phyloP scores from a whole-genome alignment of 1,139 yeast species.

The Saccharomyces pastorianus region DNA sequence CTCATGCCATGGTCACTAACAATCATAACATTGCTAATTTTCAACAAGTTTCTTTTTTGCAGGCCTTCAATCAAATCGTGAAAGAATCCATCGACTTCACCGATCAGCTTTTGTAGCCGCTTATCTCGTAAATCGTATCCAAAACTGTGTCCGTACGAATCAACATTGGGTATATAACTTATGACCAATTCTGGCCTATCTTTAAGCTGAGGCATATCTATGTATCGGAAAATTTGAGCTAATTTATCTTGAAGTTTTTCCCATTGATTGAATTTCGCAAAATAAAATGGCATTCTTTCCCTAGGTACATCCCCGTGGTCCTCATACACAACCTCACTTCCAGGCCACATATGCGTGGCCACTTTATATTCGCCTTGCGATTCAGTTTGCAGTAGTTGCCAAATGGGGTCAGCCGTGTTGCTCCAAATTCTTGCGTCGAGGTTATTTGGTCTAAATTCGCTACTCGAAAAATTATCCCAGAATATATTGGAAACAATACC shows the following conservation, averaged over 20 bases:
- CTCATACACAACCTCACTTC: slow-evolving; percentile 62
- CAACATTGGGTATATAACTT: slow-evolving; percentile 75
- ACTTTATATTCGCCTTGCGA: slow-evolving; percentile 37
- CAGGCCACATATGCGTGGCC: slow-evolving; percentile 97
- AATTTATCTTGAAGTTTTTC: slow-evolving; percentile 54
- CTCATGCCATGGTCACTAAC: slow-evolving; percentile 95
- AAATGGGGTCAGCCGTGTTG: slow-evolving; percentile 74
- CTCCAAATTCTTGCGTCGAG: slow-evolving; percentile 45
- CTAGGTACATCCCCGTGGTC: slow-evolving; percentile 26
- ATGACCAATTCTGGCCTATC: slow-evolving; percentile 71
- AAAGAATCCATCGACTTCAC: slow-evolving; percentile 57
- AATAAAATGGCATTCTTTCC: slow-evolving; percentile 41
- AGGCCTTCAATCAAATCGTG: slow-evolving; percentile 44
- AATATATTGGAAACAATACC: slow-evolving; percentile 85
- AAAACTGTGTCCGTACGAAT: slow-evolving; percentile 59
- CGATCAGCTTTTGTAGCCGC: slow-evolving; percentile 41
- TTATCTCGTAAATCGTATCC: slow-evolving; percentile 46
- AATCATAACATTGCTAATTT: slow-evolving; percentile 63
- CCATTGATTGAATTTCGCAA: slow-evolving; percentile 56
- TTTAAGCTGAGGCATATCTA: slow-evolving; percentile 44
- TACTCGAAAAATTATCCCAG: slow-evolving; percentile 49
- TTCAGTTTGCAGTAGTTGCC: slow-evolving; percentile 60
- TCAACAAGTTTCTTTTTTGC: slow-evolving; percentile 45
- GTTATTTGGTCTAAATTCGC: slow-evolving; percentile 58
- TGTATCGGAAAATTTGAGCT: slow-evolving; percentile 53